These are phyloP conservation scores for Gaeumannomyces sp. DNA, from an alignment of 2,329 filamentous ascomycete genomes.

Conservation along the genomic window DNA sequence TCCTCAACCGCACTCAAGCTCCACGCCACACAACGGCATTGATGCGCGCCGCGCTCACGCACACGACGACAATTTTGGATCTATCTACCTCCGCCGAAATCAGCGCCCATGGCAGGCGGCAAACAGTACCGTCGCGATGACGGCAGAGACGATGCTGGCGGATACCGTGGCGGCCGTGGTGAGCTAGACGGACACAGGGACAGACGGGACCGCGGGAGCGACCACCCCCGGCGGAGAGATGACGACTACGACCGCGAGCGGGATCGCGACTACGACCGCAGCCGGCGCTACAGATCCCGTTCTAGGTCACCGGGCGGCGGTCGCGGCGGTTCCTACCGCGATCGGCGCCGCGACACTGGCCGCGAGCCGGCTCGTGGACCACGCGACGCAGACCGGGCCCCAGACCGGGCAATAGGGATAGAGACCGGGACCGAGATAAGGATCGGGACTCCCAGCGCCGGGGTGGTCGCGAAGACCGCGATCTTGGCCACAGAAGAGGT, in stretches of 20 bases:
- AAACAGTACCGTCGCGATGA: constrained; percentile 15
- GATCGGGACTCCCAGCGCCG: not conserved
- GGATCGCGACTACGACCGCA: constrained; percentile 7
- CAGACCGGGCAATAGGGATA: constrained; percentile 7
- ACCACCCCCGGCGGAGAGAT: constrained; percentile 9
- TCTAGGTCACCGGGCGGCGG: constrained; percentile 8
- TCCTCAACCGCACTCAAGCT: too few species aligned
- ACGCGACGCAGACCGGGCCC: constrained; percentile 3
- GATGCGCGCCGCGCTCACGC: not conserved
- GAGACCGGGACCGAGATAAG: constrained; percentile 10
- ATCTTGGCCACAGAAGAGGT: constrained; percentile 8
- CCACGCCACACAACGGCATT: not conserved
- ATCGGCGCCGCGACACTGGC: not conserved
- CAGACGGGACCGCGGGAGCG: constrained; percentile 6
- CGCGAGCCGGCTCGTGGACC: constrained; percentile 5
- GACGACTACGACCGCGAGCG: constrained; percentile 10
- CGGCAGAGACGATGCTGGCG: constrained; percentile 9
- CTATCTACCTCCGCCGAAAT: not conserved
- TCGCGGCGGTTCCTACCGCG: constrained; percentile 1
- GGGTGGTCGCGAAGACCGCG: not conserved
- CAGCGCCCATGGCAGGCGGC: constrained; percentile 8
- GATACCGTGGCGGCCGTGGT: constrained; percentile 2
- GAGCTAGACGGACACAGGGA: constrained; percentile 7
- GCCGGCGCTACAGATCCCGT: constrained; percentile 14
- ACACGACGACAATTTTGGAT: not conserved